Conservation (phyloP, 805 yeast genomes). For the Wickerhamomyces strasburgensis region DNA sequence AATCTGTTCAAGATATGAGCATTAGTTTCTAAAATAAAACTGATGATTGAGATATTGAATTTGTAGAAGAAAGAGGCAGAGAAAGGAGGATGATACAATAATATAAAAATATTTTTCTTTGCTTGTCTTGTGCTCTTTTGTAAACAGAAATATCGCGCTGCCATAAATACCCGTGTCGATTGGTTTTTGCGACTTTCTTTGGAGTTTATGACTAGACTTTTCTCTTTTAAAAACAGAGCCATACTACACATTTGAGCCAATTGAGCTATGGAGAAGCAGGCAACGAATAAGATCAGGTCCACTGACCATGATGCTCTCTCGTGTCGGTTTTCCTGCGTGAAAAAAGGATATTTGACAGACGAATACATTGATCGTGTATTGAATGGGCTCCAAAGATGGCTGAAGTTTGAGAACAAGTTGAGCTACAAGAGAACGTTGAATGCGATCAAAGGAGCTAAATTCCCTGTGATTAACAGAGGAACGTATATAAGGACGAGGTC, state of each 20-base stretch:
- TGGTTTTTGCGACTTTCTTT: no score
- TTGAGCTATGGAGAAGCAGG: slow-evolving; percentile 8
- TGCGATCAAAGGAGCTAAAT: slow-evolving; percentile 13
- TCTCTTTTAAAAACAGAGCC: no score
- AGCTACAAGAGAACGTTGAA: slow-evolving; percentile 17
- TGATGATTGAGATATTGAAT: no score
- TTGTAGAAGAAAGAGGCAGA: no score
- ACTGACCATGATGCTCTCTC: slow-evolving; percentile 74
- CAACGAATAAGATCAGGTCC: slow-evolving; percentile 15
- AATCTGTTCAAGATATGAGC: slow-evolving; percentile 23
- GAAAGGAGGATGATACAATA: no score
- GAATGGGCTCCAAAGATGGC: slow-evolving; percentile 17
- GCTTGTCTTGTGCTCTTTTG: no score
- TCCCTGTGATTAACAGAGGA: slow-evolving; percentile 69
- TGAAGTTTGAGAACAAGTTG: slow-evolving; percentile 20
- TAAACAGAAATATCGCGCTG: no score
- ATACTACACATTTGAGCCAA: background rate
- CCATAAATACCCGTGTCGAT: no score
- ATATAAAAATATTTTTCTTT: no score
- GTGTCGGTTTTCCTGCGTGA: slow-evolving; percentile 51
- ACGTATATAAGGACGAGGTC: slow-evolving; percentile 57
- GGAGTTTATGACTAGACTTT: no score
- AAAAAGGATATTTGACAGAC: slow-evolving; percentile 44
- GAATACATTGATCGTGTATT: slow-evolving; percentile 16
- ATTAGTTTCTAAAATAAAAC: no score